Percentiles rank a stretch among this genome's conserved stretches.
Evolutionary conservation across 1,284 basidiomycete genomes (phyloP).

Genomic region (Fomitopsis palustris): DNA sequence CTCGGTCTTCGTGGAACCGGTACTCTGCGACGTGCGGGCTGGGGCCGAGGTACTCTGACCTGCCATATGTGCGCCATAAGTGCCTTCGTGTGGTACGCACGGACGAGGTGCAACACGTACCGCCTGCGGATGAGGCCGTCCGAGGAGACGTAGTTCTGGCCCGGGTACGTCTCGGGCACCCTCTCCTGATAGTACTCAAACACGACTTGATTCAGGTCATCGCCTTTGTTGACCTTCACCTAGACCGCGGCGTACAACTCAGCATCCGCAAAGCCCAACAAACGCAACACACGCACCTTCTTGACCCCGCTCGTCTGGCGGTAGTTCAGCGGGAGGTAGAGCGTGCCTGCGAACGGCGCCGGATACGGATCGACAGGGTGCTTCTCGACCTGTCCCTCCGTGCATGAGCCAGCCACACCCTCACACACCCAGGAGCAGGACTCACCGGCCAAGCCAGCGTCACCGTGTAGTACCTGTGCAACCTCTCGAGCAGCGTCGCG

Average conservation of each 20-base stretch:
- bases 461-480: not conserved
- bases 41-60: constrained; percentile 10
- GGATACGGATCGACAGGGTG: not conserved
- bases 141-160: constrained; percentile 5
- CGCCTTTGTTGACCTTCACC: constrained; percentile 6
- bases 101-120: not conserved
- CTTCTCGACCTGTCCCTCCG: constrained; percentile 3
- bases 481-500: not conserved
- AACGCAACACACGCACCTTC: not conserved
- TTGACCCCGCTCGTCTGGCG: not conserved
- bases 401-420: not conserved
- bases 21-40: constrained; percentile 7
- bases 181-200: constrained; percentile 3
- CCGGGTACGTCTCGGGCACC: not conserved
- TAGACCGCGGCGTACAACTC: not conserved
- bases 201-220: constrained; percentile 9
- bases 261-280: not conserved
- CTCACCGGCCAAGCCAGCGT: not conserved
- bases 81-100: not conserved
- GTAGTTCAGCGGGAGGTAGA: constrained; percentile 1
- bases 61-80: not conserved
- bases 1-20: constrained; percentile 2
- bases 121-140: not conserved
- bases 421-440: too few relatives aligned
- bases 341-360: constrained; percentile 5